Evolutionary conservation across 1,284 basidiomycete species (phyloP).

Genomic region (Kwoniella shivajii): DNA sequence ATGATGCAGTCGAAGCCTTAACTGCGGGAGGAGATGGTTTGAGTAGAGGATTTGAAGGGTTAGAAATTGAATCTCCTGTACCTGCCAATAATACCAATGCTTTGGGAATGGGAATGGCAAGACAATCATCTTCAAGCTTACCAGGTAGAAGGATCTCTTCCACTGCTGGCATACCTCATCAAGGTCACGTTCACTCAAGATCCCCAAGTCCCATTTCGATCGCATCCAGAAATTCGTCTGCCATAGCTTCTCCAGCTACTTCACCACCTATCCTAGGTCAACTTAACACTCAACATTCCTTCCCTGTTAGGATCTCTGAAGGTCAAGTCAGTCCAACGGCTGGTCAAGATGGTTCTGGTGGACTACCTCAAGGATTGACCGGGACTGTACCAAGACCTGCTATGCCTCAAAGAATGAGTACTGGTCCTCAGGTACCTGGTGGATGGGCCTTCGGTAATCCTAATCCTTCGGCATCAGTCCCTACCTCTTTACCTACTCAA

Average conservation of each 20-base stretch:
- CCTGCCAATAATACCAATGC: constrained; percentile 17
- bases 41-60: constrained; percentile 27
- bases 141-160: constrained; percentile 24
- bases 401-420: constrained; percentile 36
- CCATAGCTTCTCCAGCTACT: constrained; percentile 27
- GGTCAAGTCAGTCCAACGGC: constrained; percentile 4
- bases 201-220: constrained; percentile 35
- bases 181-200: constrained; percentile 18
- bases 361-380: neutral
- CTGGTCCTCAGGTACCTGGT: constrained; percentile 47
- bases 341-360: neutral
- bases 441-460: constrained; percentile 39
- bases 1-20: constrained; percentile 54
- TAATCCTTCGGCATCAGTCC: neutral
- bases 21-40: constrained; percentile 23
- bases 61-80: constrained; percentile 49
- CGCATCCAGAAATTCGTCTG: constrained; percentile 18
- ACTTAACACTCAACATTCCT: constrained; percentile 21
- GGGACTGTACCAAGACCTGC: constrained; percentile 29
- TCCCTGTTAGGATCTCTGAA: neutral
- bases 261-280: constrained; percentile 39
- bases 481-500: neutral
- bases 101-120: constrained; percentile 31
- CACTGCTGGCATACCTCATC: constrained; percentile 6
- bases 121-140: constrained; percentile 35